Conservation (phyloP, 768 basidiomycete species). For the Kwoniella botswanensis region DNA sequence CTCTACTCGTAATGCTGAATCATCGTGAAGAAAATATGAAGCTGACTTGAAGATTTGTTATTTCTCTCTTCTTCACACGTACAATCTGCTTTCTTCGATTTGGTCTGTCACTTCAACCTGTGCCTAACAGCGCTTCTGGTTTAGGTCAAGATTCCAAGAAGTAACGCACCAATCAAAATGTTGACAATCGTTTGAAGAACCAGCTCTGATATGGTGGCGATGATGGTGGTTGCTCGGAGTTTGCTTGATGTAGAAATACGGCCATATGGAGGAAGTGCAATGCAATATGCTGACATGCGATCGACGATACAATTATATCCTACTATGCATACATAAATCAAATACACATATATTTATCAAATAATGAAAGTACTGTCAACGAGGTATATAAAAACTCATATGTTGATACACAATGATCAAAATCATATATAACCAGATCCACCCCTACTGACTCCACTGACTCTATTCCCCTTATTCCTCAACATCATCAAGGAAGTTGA, state of each 20-base stretch:
- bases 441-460: conserved; percentile 22
- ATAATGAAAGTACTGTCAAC: too few relatives aligned
- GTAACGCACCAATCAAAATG: conserved; percentile 9
- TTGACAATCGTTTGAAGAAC: too few relatives aligned
- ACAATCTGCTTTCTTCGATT: background rate
- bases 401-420: too few relatives aligned
- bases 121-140: conserved; percentile 44
- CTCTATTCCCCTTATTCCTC: conserved; percentile 20
- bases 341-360: too few relatives aligned
- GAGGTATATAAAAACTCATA: too few relatives aligned
- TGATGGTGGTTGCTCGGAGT: too few relatives aligned
- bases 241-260: too few relatives aligned
- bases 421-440: conserved; percentile 31
- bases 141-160: conserved; percentile 54
- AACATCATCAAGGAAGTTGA: conserved; percentile 7
- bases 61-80: background rate
- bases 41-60: conserved; percentile 4
- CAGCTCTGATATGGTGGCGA: too few relatives aligned
- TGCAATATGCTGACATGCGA: background rate
- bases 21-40: background rate
- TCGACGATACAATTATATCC: background rate
- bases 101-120: background rate
- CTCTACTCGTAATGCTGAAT: background rate
- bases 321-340: background rate
- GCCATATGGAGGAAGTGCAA: background rate